These are phyloP conservation scores for Trichoderma citrinoviride DNA, from an alignment of 2,329 filamentous ascomycete genomes.

Conservation along the genomic window DNA sequence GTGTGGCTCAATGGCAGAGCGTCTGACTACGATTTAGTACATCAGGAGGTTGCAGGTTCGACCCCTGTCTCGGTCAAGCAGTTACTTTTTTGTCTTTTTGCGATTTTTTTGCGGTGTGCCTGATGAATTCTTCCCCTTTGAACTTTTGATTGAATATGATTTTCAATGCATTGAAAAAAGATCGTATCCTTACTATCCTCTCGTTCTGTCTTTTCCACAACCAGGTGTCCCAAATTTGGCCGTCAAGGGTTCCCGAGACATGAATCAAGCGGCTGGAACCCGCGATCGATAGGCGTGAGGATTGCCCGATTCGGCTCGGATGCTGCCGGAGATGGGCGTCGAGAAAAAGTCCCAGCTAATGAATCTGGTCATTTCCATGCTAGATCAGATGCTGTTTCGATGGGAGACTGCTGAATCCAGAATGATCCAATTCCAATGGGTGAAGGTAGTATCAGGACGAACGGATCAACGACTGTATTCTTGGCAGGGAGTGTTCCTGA, in stretches of 20 bases:
- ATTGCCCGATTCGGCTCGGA: slow-evolving; percentile 14
- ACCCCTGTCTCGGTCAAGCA: slow-evolving; percentile 21
- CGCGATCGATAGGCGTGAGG: slow-evolving; percentile 14
- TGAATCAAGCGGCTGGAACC: neutral
- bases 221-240: too few species aligned
- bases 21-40: slow-evolving; percentile 20
- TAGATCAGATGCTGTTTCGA: neutral
- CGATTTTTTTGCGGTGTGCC: neutral
- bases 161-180: neutral
- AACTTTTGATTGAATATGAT: too few species aligned
- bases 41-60: slow-evolving; percentile 22
- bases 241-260: neutral
- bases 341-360: too few species aligned
- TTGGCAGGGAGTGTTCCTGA: too few species aligned
- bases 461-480: too few species aligned
- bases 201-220: too few species aligned
- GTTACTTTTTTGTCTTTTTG: neutral
- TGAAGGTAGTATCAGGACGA: too few species aligned
- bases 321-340: slow-evolving; percentile 7
- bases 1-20: slow-evolving; percentile 22
- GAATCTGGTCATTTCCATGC: slow-evolving; percentile 1
- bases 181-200: too few species aligned
- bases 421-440: too few species aligned
- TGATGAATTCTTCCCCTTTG: accelerated
- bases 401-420: too few species aligned